Conservation (phyloP, 495 filamentous ascomycete species). For the Tuber umbilicatum region DNA sequence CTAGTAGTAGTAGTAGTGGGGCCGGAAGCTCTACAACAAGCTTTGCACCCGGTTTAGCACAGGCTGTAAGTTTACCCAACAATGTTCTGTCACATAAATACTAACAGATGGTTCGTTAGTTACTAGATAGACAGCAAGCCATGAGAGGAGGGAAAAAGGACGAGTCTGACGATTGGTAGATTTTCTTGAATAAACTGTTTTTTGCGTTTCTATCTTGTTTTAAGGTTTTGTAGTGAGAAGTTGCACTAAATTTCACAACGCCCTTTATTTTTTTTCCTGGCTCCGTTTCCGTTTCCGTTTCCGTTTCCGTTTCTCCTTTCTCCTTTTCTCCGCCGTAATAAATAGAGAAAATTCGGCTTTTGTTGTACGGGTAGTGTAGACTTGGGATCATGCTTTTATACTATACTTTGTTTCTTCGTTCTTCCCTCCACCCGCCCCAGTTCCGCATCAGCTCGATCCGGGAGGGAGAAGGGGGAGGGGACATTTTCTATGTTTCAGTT, state of each 20-base stretch:
- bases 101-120: constrained; percentile 46
- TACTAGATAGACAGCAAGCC: constrained; percentile 57
- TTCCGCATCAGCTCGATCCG: not conserved
- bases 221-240: not conserved
- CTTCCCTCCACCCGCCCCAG: not conserved
- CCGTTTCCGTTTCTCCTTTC: not conserved
- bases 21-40: constrained; percentile 65
- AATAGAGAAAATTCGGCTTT: constrained; percentile 3
- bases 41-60: constrained; percentile 76
- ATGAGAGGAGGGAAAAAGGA: constrained; percentile 65
- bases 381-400: not conserved
- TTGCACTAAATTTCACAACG: not conserved
- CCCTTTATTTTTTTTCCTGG: not conserved
- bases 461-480: not conserved
- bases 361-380: not conserved
- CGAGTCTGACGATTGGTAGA: constrained; percentile 65
- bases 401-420: not conserved
- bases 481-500: not conserved
- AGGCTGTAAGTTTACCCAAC: constrained; percentile 49
- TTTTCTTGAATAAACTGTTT: constrained; percentile 5
- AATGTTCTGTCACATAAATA: constrained; percentile 47
- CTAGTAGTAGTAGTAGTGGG: constrained; percentile 58
- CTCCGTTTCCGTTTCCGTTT: not conserved
- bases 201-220: not conserved
- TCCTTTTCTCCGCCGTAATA: not conserved